A percentile compares a stretch with the other conserved stretches of the same genome.
These are phyloP conservation scores for Yamadazyma buinensis DNA, from an alignment of 1,139 yeast species.

Conservation along the genomic window DNA sequence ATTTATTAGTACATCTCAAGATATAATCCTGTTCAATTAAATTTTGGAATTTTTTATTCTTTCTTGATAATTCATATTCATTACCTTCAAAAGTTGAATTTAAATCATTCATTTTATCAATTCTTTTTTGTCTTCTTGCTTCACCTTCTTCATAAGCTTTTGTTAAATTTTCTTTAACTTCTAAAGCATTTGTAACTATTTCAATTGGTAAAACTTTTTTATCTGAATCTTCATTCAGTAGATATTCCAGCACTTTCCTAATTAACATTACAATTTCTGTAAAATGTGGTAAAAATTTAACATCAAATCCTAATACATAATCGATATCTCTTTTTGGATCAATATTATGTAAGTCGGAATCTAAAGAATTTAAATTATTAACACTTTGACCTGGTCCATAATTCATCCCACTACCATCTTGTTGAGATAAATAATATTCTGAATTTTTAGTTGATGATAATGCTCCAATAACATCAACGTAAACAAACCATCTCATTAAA, in stretches of 20 bases:
- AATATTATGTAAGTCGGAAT: conserved; percentile 7
- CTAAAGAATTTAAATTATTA: conserved; percentile 11
- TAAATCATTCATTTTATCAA: conserved; percentile 19
- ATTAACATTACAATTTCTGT: conserved; percentile 45
- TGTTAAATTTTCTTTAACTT: conserved; percentile 37
- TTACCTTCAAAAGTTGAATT: neutral
- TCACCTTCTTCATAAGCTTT: conserved; percentile 33
- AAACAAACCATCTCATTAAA: conserved; percentile 68
- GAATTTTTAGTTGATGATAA: conserved; percentile 38
- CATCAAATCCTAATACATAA: conserved; percentile 57
- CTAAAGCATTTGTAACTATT: conserved; percentile 43
- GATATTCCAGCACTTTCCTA: conserved; percentile 29
- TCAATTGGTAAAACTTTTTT: conserved; percentile 25
- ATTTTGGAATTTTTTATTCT: conserved; percentile 10
- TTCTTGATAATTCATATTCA: conserved; percentile 2
- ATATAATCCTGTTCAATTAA: conserved; percentile 33
- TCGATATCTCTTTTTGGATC: conserved; percentile 48
- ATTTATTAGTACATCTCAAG: conserved; percentile 50
- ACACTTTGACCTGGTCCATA: conserved; percentile 16
- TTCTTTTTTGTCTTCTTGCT: conserved; percentile 27
- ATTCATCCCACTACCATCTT: conserved; percentile 12
- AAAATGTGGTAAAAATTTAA: conserved; percentile 47
- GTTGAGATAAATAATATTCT: conserved; percentile 21
- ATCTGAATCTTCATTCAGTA: conserved; percentile 14
- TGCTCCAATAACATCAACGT: conserved; percentile 65